Evolutionary conservation across 2,329 filamentous ascomycete genomes (phyloP), one percentile per base, ranked within the genome.

Genomic region (Penicillium freii): DNA sequence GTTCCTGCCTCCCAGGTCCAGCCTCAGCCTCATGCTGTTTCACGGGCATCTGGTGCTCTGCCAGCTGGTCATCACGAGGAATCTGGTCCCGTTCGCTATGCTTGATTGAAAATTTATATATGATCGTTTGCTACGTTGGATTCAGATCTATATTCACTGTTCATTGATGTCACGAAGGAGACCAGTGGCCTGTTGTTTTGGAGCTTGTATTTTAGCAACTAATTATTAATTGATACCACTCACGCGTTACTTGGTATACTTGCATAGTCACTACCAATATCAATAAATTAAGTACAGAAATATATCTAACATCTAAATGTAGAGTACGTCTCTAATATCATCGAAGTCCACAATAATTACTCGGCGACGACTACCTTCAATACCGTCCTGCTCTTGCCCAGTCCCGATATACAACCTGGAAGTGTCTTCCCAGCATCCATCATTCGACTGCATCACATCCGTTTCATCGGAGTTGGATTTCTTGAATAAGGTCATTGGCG

Each of bases 71-170:
- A 19, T 6, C 47, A 49, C 31, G 56, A 40, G 33, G 57, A 65
- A n/a, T 46, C 60, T 47, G 62, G 62, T 31, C 62, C 46, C 4
- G 45, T 29, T 55, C 51, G 25, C 13, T 40, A 55, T 45, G 15
- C 3, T 45, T 45, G 40, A 36, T 9, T 25, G 4, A 10, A 17
- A 2, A 10, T 31, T 17, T 5, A 10, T 21, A 19, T 23, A 4
- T 43, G 21, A 17, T 29, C 7, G 1, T 52, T 46, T 21, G 11
- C 17, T 33, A 8, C 21, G 29, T 19, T 25, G 3, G 8, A 21
- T 19, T 46, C 5, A 10, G 19, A 5, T 36, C 36, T 52, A 36
- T 52, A 21, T 27, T 11, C n/a, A 21, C 21, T 3, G 3, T 27
- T 11, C 9, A 3, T 36, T 45, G 25, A 13, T 3, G 21, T 21